A percentile compares a stretch with the other conserved stretches of the same genome.
Conservation (phyloP, 2,329 filamentous ascomycete species). For the Botryotinia globosa region DNA sequence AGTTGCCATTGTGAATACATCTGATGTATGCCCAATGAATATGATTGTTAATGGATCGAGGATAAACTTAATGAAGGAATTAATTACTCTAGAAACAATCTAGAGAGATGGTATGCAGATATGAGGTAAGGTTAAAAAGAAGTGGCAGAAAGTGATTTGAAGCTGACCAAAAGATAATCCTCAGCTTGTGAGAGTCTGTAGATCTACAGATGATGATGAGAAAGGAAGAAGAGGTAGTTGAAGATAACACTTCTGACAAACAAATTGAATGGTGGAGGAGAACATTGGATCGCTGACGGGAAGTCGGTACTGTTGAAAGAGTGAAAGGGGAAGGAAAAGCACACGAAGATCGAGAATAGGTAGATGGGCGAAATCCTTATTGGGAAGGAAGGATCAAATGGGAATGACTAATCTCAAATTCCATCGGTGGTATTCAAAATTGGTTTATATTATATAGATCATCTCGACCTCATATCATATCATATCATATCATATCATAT, state of each 20-base stretch:
- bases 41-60: constrained; percentile 15
- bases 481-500: neutral
- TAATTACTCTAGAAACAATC: neutral
- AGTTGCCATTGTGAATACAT: constrained; percentile 31
- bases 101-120: constrained; percentile 14
- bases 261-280: neutral
- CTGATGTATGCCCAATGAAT: constrained; percentile 13
- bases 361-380: neutral
- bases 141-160: constrained; percentile 14
- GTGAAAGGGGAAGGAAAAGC: constrained; percentile 4
- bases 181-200: constrained; percentile 11
- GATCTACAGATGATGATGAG: constrained; percentile 6
- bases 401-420: neutral
- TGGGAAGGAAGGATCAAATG: neutral
- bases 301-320: neutral
- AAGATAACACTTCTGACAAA: neutral
- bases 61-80: constrained; percentile 8
- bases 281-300: neutral
- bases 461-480: neutral
- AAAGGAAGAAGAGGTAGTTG: constrained; percentile 2
- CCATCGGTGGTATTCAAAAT: neutral
- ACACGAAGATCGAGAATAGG: neutral
- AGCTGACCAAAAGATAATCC: constrained; percentile 22
- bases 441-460: neutral
- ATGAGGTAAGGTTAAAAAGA: constrained; percentile 12